Conservation (phyloP, 257 asterid genomes). For the Salvia rosmarinus region DNA sequence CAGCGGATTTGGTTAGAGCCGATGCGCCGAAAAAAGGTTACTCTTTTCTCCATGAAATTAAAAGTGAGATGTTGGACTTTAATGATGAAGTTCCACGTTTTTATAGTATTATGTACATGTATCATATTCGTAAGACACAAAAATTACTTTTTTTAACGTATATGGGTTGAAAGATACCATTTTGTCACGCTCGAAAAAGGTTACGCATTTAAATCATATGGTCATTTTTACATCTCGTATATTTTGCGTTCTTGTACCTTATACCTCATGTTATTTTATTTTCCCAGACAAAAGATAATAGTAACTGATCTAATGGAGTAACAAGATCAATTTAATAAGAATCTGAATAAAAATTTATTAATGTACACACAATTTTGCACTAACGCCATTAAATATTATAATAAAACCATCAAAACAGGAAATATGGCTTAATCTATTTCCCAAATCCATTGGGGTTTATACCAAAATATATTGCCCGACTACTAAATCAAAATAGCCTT, state of each 20-base stretch:
- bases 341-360: background rate
- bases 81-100: constrained; percentile 31
- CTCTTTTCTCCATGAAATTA: constrained; percentile 31
- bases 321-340: background rate
- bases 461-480: constrained; percentile 15
- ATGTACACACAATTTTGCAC: background rate
- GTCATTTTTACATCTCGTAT: background rate
- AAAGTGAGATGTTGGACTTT: no score
- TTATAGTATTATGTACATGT: background rate
- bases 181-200: background rate
- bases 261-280: no score
- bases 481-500: background rate
- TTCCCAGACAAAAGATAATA: no score
- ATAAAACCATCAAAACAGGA: background rate
- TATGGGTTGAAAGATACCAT: constrained; percentile 11
- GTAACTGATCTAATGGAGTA: no score
- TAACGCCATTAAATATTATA: background rate
- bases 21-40: constrained; percentile 37
- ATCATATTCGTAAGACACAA: background rate
- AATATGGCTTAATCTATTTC: background rate
- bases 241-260: background rate
- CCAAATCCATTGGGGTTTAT: background rate
- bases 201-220: constrained; percentile 22
- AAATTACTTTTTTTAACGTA: background rate
- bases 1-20: constrained; percentile 60